Evolutionary conservation across 148 eudicot genomes (phyloP).

Genomic region (Gaultheria prostrata): DNA sequence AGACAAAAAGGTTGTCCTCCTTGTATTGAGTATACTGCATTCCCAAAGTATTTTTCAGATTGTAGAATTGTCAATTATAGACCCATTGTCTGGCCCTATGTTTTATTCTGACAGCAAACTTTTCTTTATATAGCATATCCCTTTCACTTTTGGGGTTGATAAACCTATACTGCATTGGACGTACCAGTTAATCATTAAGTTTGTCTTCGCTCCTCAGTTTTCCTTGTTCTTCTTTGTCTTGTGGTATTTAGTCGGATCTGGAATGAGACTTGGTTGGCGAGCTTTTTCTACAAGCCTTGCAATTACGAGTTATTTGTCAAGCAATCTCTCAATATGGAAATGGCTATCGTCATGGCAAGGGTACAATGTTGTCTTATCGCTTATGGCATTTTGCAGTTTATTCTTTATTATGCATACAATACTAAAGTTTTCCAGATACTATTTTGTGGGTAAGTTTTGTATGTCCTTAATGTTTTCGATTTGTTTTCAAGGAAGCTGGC

Average conservation of each 20-base stretch:
- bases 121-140: background rate
- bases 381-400: background rate
- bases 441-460: background rate
- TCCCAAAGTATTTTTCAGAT: background rate
- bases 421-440: background rate
- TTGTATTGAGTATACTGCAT: background rate
- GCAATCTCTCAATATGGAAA: constrained; percentile 93
- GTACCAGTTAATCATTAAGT: background rate
- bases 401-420: background rate
- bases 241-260: constrained; percentile 67
- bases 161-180: background rate
- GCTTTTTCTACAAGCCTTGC: constrained; percentile 95
- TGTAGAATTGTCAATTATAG: background rate
- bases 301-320: constrained; percentile 92
- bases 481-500: constrained; percentile 46
- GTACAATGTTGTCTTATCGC: constrained; percentile 27
- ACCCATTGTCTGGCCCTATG: background rate
- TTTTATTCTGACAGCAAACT: background rate
- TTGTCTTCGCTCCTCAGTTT: background rate
- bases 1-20: background rate
- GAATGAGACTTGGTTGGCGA: constrained; percentile 94
- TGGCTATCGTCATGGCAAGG: constrained; percentile 95
- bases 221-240: background rate
- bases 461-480: background rate
- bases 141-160: background rate